A percentile compares a stretch with the other conserved stretches of the same genome.
Conservation (phyloP, 331 rosid species). For the Acacia concinna region DNA sequence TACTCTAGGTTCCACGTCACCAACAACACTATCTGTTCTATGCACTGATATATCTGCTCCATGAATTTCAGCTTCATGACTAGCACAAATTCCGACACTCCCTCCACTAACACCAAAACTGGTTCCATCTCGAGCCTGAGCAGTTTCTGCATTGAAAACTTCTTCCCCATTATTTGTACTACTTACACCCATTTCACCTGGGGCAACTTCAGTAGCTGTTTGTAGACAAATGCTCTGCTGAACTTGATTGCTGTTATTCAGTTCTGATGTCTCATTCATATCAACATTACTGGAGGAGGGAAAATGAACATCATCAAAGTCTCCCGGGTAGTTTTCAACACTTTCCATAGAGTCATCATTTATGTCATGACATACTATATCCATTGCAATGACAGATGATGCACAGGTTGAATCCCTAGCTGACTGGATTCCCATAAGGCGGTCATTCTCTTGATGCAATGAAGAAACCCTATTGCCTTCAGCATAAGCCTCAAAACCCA, state of each 20-base stretch:
- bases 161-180: constrained; percentile 93
- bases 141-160: constrained; percentile 90
- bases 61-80: constrained; percentile 98
- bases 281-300: constrained; percentile 93
- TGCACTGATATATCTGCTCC: constrained; percentile 93
- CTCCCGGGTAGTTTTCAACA: constrained; percentile 92
- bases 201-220: constrained; percentile 64
- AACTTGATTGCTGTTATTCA: constrained; percentile 87
- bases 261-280: constrained; percentile 87
- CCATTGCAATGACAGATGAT: constrained; percentile 99
- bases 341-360: constrained; percentile 96
- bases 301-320: constrained; percentile 85
- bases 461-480: constrained; percentile 66
- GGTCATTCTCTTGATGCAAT: constrained; percentile 74
- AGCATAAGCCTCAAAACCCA: constrained; percentile 70
- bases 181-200: constrained; percentile 85
- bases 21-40: constrained; percentile 92
- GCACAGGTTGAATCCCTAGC: constrained; percentile 93
- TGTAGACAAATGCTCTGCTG: constrained; percentile 84
- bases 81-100: constrained; percentile 99
- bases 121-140: constrained; percentile 85
- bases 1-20: constrained; percentile 85
- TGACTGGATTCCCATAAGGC: constrained; percentile 60
- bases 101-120: constrained; percentile 98
- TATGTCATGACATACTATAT: constrained; percentile 71